phyloP scores from a whole-genome alignment of 2,329 filamentous ascomycete species.

The Dactylellina sp. region DNA sequence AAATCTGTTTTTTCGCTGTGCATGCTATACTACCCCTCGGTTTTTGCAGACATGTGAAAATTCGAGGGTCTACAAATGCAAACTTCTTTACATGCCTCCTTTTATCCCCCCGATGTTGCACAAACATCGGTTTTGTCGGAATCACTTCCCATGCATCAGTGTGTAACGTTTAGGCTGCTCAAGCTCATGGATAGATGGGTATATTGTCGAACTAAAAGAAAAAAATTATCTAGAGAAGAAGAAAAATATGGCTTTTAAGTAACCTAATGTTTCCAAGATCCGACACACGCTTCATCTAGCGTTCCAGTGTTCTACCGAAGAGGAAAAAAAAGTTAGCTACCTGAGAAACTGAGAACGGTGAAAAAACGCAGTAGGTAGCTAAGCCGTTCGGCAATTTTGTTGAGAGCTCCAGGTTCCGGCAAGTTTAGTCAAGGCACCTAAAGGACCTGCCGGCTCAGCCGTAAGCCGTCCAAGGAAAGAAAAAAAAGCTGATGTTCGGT shows the following conservation, averaged over 20 bases:
- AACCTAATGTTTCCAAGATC: too few species aligned
- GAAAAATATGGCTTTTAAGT: too few species aligned
- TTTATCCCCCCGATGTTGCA: conserved; percentile 35
- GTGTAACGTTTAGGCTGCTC: not conserved
- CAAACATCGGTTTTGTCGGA: conserved; percentile 51
- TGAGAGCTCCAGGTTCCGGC: conserved; percentile 9
- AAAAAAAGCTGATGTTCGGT: conserved; percentile 23
- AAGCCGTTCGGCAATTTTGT: conserved; percentile 10
- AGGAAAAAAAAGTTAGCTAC: too few species aligned
- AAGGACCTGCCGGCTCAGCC: conserved; percentile 43
- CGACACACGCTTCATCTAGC: too few species aligned
- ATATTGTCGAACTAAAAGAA: too few species aligned
- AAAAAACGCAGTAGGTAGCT: too few species aligned
- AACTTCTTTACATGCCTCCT: not conserved
- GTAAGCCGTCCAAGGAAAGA: not conserved
- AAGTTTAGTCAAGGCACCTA: not conserved
- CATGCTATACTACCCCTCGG: too few species aligned
- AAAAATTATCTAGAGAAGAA: too few species aligned
- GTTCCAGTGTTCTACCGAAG: too few species aligned
- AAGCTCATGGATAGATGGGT: not conserved
- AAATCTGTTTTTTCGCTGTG: too few species aligned
- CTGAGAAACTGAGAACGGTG: too few species aligned
- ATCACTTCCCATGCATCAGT: conserved; percentile 29
- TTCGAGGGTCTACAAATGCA: not conserved
- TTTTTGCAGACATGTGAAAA: too few species aligned